A percentile compares a stretch with the other conserved stretches of the same genome.
Conservation (phyloP, 805 yeast genomes). For the Brettanomyces bruxellensis region DNA sequence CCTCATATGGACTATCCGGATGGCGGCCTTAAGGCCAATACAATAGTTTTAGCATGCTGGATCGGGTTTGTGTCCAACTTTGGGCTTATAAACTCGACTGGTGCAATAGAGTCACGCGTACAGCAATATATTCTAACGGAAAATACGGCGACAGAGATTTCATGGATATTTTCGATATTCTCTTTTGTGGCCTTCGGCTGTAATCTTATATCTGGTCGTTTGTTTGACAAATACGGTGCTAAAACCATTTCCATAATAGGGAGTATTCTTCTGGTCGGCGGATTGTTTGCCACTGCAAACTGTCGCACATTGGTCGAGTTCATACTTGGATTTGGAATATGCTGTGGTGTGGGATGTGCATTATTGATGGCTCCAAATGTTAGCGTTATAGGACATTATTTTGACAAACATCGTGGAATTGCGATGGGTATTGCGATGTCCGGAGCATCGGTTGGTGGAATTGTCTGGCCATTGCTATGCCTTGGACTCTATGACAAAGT, state of each 20-base stretch:
- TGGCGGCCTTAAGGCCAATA: constrained; percentile 43
- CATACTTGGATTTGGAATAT: constrained; percentile 40
- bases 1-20: constrained; percentile 35
- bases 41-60: constrained; percentile 44
- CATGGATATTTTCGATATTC: constrained; percentile 65
- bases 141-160: constrained; percentile 36
- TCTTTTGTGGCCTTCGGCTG: constrained; percentile 33
- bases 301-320: constrained; percentile 39
- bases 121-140: constrained; percentile 39
- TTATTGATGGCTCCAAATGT: constrained; percentile 37
- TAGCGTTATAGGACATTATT: constrained; percentile 52
- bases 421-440: constrained; percentile 55
- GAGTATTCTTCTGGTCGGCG: constrained; percentile 26
- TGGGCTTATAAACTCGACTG: constrained; percentile 59
- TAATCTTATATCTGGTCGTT: constrained; percentile 33
- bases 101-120: constrained; percentile 60
- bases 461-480: constrained; percentile 45
- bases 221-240: constrained; percentile 39
- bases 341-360: constrained; percentile 38
- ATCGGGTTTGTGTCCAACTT: constrained; percentile 48
- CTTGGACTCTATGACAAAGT: constrained; percentile 38
- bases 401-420: constrained; percentile 42
- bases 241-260: constrained; percentile 29
- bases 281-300: constrained; percentile 36
- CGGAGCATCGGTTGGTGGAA: constrained; percentile 53